These are phyloP conservation scores for Saitozyma sp. DNA, from an alignment of 768 basidiomycete species.

Conservation along the genomic window DNA sequence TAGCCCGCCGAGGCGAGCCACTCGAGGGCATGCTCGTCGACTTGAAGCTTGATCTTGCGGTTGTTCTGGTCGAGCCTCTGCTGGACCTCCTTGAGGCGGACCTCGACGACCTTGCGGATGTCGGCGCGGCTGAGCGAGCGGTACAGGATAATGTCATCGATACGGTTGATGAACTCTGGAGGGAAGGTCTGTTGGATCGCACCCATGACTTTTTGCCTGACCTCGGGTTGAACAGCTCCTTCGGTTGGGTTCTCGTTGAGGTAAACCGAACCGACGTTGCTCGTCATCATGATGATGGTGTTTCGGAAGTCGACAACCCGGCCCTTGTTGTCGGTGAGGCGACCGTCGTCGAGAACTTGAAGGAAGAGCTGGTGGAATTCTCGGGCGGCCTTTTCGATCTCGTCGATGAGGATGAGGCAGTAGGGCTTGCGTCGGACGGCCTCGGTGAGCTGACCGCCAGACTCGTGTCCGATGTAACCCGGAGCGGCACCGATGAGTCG, in stretches of 20 bases:
- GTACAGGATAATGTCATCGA: slow-evolving; percentile 58
- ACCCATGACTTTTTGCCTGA: slow-evolving; percentile 49
- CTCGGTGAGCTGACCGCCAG: slow-evolving; percentile 53
- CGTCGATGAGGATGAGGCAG: slow-evolving; percentile 53
- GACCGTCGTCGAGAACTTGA: slow-evolving; percentile 56
- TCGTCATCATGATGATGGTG: slow-evolving; percentile 54
- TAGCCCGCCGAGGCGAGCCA: slow-evolving; percentile 52
- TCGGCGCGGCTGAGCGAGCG: slow-evolving; percentile 74
- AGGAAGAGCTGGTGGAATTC: slow-evolving; percentile 56
- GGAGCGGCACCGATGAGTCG: slow-evolving; percentile 51
- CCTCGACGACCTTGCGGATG: slow-evolving; percentile 81
- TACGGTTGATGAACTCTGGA: slow-evolving; percentile 55
- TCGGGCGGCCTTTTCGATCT: slow-evolving; percentile 55
- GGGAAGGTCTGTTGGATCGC: slow-evolving; percentile 54
- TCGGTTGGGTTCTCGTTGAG: slow-evolving; percentile 55
- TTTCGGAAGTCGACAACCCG: slow-evolving; percentile 54
- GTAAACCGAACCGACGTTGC: slow-evolving; percentile 53
- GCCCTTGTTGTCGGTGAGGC: slow-evolving; percentile 55
- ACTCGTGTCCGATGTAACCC: slow-evolving; percentile 52
- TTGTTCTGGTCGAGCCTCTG: slow-evolving; percentile 67
- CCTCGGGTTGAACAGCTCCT: slow-evolving; percentile 46
- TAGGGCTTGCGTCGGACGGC: slow-evolving; percentile 51
- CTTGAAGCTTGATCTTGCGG: slow-evolving; percentile 74
- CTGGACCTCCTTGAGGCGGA: slow-evolving; percentile 82
- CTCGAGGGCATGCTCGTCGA: slow-evolving; percentile 73